Percentiles rank a stretch among this genome's conserved stretches.
Evolutionary conservation across 2,329 filamentous ascomycete species (phyloP).

Genomic region (Sarocladiaceae sp.): DNA sequence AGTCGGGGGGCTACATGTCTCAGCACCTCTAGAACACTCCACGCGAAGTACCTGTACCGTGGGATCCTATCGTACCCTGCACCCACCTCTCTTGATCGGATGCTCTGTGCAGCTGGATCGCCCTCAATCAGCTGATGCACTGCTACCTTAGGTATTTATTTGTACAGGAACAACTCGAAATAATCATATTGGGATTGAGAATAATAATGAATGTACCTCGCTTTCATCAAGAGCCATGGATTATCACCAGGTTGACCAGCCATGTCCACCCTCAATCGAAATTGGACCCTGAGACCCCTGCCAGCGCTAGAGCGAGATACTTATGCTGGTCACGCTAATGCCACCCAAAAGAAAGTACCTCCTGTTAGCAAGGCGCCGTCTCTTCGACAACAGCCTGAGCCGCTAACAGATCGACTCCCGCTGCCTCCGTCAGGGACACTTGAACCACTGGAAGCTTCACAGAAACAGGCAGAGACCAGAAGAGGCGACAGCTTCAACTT

Average conservation of each 20-base stretch:
- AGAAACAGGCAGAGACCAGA: no score
- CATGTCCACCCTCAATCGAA: conserved; percentile 7
- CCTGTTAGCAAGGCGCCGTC: not conserved
- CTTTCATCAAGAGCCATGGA: not conserved
- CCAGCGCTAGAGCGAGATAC: not conserved
- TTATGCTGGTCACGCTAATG: not conserved
- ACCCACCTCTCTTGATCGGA: no score
- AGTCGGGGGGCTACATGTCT: no score
- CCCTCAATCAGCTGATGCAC: no score
- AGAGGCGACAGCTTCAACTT: conserved; percentile 1
- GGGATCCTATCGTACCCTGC: no score
- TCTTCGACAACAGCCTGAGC: not conserved
- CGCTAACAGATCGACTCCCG: not conserved
- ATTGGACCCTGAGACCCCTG: conserved; percentile 8
- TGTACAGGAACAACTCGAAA: no score
- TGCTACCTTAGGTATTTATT: no score
- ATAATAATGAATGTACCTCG: no score
- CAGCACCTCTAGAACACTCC: no score
- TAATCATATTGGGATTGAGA: no score
- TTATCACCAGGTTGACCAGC: not conserved
- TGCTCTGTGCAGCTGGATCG: no score
- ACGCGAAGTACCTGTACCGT: no score
- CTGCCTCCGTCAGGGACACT: not conserved
- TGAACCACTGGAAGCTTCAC: not conserved
- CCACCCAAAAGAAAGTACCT: not conserved